Evolutionary conservation across 176 grass and related monocot species (phyloP).

Genomic region (Aegilops longissima): DNA sequence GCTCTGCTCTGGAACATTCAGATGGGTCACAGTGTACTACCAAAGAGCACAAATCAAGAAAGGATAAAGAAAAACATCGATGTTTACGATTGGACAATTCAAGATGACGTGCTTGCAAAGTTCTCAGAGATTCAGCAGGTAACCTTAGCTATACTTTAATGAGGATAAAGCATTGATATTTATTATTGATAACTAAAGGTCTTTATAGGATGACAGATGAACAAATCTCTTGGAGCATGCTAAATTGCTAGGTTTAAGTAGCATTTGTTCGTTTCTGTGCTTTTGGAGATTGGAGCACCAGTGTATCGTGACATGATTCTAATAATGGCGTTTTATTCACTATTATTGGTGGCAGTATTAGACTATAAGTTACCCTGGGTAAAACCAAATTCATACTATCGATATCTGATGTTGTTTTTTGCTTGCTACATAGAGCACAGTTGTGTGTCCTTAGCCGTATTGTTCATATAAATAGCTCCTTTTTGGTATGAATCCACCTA

Average conservation of each 20-base stretch:
- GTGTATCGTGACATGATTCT: background rate
- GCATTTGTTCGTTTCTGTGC: background rate
- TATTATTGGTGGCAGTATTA: no score
- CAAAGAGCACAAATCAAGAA: slow-evolving; percentile 60
- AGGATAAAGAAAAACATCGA: slow-evolving; percentile 70
- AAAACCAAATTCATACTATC: no score
- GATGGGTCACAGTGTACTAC: slow-evolving; percentile 67
- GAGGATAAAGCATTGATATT: background rate
- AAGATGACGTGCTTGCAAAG: slow-evolving; percentile 46
- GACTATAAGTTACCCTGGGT: no score
- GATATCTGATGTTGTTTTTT: no score
- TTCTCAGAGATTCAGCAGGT: slow-evolving; percentile 68
- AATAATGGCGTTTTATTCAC: no score
- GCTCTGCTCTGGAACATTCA: slow-evolving; percentile 65
- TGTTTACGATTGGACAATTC: slow-evolving; percentile 65
- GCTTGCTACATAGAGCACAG: no score
- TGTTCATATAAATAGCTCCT: no score
- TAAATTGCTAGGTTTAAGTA: background rate
- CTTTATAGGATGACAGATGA: background rate
- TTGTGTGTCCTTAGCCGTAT: no score
- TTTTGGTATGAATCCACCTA: no score
- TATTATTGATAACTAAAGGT: background rate
- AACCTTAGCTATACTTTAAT: background rate
- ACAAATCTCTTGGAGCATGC: background rate
- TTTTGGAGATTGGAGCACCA: background rate